Evolutionary conservation across 768 basidiomycete genomes (phyloP).

Genomic region (Pulveroboletus sp.): DNA sequence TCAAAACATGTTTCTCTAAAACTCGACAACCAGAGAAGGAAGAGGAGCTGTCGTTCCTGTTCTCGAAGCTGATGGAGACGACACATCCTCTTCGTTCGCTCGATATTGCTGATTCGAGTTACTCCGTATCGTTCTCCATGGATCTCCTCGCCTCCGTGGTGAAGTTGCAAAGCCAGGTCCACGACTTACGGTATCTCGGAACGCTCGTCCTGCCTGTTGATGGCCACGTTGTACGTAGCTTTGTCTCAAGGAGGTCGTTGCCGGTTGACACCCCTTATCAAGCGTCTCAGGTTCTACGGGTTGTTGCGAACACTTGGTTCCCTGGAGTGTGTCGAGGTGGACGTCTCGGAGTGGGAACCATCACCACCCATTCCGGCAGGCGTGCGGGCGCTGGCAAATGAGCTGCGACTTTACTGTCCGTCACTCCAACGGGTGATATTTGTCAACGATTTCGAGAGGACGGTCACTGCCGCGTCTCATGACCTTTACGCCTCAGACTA

Average conservation of each 20-base stretch:
- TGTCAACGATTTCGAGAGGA: conserved; percentile 59
- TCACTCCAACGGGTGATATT: conserved; percentile 51
- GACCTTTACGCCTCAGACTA: conserved; percentile 27
- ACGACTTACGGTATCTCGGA: conserved; percentile 53
- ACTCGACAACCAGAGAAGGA: conserved; percentile 45
- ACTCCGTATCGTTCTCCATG: conserved; percentile 50
- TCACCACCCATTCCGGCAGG: conserved; percentile 48
- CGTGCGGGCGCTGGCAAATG: conserved; percentile 52
- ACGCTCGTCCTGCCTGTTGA: conserved; percentile 60
- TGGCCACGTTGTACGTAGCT: conserved; percentile 27
- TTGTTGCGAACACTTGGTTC: conserved; percentile 48
- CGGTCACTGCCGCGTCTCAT: conserved; percentile 36
- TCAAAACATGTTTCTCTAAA: conserved; percentile 67
- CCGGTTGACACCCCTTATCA: conserved; percentile 7
- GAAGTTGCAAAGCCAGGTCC: conserved; percentile 29
- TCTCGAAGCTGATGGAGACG: conserved; percentile 44
- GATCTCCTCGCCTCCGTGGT: conserved; percentile 46
- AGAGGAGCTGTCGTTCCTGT: conserved; percentile 45
- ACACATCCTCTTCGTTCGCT: conserved; percentile 44
- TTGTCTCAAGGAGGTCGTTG: neutral
- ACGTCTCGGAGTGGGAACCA: conserved; percentile 63
- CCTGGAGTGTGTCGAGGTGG: conserved; percentile 56
- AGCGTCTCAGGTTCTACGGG: conserved; percentile 63
- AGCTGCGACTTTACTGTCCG: conserved; percentile 58
- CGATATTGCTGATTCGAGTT: conserved; percentile 59